Conservation (phyloP, 768 basidiomycete genomes). For the Leccinum obscurum region DNA sequence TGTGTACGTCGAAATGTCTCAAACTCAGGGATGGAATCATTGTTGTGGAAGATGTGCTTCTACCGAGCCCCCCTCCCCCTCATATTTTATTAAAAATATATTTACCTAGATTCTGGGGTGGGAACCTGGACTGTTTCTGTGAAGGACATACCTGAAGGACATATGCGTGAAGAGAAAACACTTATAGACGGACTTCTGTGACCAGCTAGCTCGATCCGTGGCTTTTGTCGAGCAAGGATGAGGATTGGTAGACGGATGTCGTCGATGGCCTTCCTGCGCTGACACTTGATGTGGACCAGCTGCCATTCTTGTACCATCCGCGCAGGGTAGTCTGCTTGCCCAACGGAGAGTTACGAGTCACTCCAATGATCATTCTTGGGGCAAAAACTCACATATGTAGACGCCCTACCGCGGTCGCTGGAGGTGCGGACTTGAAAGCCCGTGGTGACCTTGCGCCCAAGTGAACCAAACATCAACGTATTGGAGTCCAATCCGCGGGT, state of each 20-base stretch:
- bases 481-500: no score
- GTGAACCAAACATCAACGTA: no score
- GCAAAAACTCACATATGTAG: no score
- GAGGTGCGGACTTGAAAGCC: no score
- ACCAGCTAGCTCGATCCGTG: slow-evolving; percentile 68
- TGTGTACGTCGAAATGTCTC: no score
- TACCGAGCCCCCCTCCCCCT: no score
- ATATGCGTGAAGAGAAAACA: slow-evolving; percentile 28
- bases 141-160: slow-evolving; percentile 53
- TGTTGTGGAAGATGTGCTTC: no score
- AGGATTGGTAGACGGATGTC: slow-evolving; percentile 53
- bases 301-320: slow-evolving; percentile 50
- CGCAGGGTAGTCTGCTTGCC: slow-evolving; percentile 27
- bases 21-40: no score
- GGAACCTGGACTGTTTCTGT: slow-evolving; percentile 33
- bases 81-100: slow-evolving; percentile 55
- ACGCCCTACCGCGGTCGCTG: no score
- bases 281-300: slow-evolving; percentile 38
- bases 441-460: no score
- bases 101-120: no score
- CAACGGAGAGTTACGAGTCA: slow-evolving; percentile 20
- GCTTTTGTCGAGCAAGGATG: slow-evolving; percentile 32
- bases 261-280: slow-evolving; percentile 51
- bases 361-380: no score
- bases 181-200: slow-evolving; percentile 44